Evolutionary conservation across 148 eudicot genomes (phyloP).

Genomic region (Rhododendron williamsianum): DNA sequence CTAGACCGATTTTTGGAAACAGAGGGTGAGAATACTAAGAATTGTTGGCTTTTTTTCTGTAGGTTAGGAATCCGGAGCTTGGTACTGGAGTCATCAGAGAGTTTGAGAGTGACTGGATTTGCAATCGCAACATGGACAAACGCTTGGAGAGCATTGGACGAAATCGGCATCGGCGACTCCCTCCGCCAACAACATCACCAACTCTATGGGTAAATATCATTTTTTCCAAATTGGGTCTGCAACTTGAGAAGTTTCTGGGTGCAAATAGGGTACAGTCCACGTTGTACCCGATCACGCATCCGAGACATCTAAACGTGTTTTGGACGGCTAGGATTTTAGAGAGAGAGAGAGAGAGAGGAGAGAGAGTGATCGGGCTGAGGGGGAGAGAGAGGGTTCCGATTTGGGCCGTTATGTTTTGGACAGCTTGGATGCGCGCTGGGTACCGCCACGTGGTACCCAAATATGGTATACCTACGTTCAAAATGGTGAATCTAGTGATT

Average conservation of each 20-base stretch:
- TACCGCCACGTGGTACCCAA: too few species aligned
- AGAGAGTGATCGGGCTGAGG: too few species aligned
- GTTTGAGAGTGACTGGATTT: slow-evolving; percentile 39
- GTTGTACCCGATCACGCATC: too few species aligned
- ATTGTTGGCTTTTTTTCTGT: neutral
- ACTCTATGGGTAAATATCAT: slow-evolving; percentile 23
- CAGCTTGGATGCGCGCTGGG: too few species aligned
- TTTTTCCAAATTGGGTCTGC: neutral
- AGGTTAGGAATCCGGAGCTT: slow-evolving; percentile 49
- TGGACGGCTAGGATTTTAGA: too few species aligned
- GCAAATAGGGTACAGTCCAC: too few species aligned
- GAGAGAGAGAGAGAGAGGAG: too few species aligned
- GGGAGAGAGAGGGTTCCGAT: too few species aligned
- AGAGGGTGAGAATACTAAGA: neutral
- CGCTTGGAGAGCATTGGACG: slow-evolving; percentile 58
- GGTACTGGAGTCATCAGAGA: slow-evolving; percentile 57
- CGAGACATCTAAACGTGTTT: too few species aligned
- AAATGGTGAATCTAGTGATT: neutral
- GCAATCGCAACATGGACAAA: slow-evolving; percentile 48
- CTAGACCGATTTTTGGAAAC: too few species aligned
- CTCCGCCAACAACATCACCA: slow-evolving; percentile 30
- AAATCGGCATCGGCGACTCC: slow-evolving; percentile 33
- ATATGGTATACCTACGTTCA: neutral
- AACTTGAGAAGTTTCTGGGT: too few species aligned
- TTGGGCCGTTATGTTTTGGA: too few species aligned